Evolutionary conservation across 2,329 filamentous ascomycete species (phyloP), one percentile per base, ranked within the genome.

Genomic region (Aspergillus fumigatiaffinis): DNA sequence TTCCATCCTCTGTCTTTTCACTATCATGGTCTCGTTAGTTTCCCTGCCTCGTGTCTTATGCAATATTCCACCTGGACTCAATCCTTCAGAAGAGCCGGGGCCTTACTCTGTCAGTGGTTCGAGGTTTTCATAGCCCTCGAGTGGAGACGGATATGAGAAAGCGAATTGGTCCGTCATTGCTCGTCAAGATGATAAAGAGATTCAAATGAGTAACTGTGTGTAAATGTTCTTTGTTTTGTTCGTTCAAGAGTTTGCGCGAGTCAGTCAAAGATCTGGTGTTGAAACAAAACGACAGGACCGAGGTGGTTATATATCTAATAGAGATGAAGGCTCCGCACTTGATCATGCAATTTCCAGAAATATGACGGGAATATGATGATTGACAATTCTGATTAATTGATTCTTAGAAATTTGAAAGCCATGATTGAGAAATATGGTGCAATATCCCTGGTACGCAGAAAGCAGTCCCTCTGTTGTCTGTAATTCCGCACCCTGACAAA

Each of bases 1-100:
- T 96, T 50, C 90, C 90, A 71, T 96, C 90, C 41, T 83, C 84
- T 50, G 80, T 80, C 61, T 76, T 81, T 63, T 89, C 86, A 35
- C 80, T 83, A 21, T 12, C n/a, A 26, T 14, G 8, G 26, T 57
- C 35, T 25, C 23, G 54, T 57, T 41, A 54, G 35, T 28, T 26
- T 47, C 20, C 10, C 8, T 3, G 8, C 3, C 8, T 20, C 21
- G 4, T 12, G 8, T 6, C 41, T 20, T 23, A 21, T 8, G n/a
- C 41, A 3, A 44, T 20, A 10, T 23, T 23, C 25, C 4, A 5
- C 14, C 12, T 12, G 20, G 23, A 47, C 14, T 21, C 1, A 21
- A 9, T 12, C 20, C 29, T 14, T 52, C 9, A 47, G 56, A 25
- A 53, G 50, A 47, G 20, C 32, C 29, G 52, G 3, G 50, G 9